Base-by-base conservation (phyloP, 345 rosid species). In the Heritiera littoralis region DNA sequence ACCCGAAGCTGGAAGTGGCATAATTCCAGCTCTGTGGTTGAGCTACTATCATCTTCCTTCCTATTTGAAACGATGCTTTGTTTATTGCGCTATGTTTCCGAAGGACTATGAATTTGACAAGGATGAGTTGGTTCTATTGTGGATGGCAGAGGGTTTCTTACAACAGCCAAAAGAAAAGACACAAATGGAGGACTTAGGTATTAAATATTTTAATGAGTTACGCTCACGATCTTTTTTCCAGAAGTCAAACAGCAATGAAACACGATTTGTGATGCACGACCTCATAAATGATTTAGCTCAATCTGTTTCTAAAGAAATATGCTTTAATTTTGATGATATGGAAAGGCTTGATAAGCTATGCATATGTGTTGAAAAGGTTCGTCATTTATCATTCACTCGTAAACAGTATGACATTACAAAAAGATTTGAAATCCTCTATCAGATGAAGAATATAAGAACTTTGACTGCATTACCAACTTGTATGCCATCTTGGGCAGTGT, bases 71-170 rank as follows among this genome's bases (percentile, higher is more conserved):
- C 78, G 67, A 15, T 85, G 82, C 55, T 82, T 82, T 52, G 79
- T 75, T 49, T 81, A 79, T 45, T 79, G 81, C 6, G 48, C 77
- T 0, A 3, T 84, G 0, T 79, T 84, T 54, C 81, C 85, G 0
- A 82, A 77, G 69, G 68, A 61, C 61, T 13, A 40, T 49, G 69
- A 49, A 6, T 70, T 79, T 35, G 78, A 81, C 43, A 78, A 66
- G 58, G 65, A 58, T 0, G 58, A 52, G 23, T 58, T 85, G 6
- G 68, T 85, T 63, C 54, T 52, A 14, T 3, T 85, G 0, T 85
- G 85, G 87, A 82, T 74, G 81, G 85, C 87, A 30, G 81, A 85
- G 69, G 85, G 83, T 11, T 77, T 77, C 40, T 13, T 84, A 2
- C 49, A 65, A 45, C 60, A 76, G 15, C 43, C 13, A 11, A 20